These are phyloP conservation scores for Rosa persica DNA, from an alignment of 306 rosid genomes.

Conservation along the genomic window DNA sequence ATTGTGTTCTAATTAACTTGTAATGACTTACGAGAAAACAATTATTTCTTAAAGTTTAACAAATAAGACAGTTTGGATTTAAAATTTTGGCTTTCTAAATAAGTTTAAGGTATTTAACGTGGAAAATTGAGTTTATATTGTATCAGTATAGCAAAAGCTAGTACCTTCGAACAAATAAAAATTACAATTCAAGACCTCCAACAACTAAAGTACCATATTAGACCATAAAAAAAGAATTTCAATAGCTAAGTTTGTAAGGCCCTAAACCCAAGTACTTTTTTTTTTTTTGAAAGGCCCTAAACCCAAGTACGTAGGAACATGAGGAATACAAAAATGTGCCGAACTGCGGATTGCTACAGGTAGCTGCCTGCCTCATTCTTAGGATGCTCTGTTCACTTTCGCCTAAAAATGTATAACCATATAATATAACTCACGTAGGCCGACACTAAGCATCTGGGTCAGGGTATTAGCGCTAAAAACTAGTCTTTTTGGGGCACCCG, in stretches of 20 bases:
- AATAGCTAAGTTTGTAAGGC: not conserved
- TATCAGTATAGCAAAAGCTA: too few species aligned
- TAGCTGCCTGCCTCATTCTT: not conserved
- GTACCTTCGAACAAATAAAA: too few species aligned
- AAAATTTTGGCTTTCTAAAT: too few species aligned
- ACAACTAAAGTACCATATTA: too few species aligned
- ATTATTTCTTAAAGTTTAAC: not conserved
- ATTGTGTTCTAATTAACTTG: not conserved
- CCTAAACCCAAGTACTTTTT: not conserved
- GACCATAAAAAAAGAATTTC: too few species aligned
- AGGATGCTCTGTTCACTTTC: not conserved
- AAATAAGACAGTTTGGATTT: too few species aligned
- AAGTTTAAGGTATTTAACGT: too few species aligned
- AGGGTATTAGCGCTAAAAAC: conserved; percentile 14
- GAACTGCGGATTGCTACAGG: not conserved
- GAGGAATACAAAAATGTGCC: not conserved
- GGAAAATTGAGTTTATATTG: too few species aligned
- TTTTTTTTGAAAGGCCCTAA: too few species aligned
- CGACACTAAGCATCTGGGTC: conserved; percentile 41
- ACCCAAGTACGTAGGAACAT: not conserved
- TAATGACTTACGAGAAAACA: too few species aligned
- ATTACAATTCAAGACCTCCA: too few species aligned
- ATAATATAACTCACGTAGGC: not conserved
- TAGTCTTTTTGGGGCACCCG: conserved; percentile 13
- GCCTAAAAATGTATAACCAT: not conserved